These are phyloP conservation scores for Leccinum ochraceum DNA, from an alignment of 768 basidiomycete genomes.

Conservation along the genomic window DNA sequence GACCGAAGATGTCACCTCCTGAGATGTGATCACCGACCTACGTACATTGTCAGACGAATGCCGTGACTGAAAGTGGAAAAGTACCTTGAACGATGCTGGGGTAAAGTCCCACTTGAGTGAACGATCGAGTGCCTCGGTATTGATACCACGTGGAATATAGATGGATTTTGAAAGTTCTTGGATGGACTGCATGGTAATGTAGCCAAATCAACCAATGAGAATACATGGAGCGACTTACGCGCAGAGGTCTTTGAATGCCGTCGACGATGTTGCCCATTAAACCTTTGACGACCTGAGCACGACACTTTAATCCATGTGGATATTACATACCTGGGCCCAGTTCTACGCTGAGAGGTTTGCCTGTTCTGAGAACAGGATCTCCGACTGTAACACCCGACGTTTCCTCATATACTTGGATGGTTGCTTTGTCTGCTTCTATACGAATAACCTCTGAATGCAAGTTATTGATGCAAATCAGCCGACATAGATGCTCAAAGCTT, in stretches of 20 bases:
- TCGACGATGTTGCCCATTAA: constrained; percentile 99
- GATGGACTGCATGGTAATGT: constrained; percentile 57
- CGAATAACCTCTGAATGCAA: constrained; percentile 89
- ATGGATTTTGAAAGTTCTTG: constrained; percentile 98
- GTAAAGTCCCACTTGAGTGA: constrained; percentile 93
- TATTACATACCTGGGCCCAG: constrained; percentile 82
- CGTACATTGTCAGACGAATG: constrained; percentile 9
- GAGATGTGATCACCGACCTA: constrained; percentile 96
- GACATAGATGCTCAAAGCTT: constrained; percentile 21
- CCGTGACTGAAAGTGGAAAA: constrained; percentile 3
- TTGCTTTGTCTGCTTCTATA: constrained; percentile 97
- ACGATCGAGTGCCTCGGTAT: constrained; percentile 92
- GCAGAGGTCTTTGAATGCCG: constrained; percentile 91
- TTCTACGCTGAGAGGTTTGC: constrained; percentile 97
- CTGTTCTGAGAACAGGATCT: constrained; percentile 95
- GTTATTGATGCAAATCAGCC: constrained; percentile 13
- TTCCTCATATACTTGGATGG: constrained; percentile 99
- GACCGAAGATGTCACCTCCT: constrained; percentile 95
- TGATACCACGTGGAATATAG: constrained; percentile 98
- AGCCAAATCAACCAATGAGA: constrained; percentile 3
- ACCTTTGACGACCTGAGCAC: constrained; percentile 47
- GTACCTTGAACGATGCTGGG: constrained; percentile 75
- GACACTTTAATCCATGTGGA: not conserved
- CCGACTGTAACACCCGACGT: constrained; percentile 99
- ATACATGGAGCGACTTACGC: constrained; percentile 49